Percentiles rank a stretch among this genome's conserved stretches.
phyloP scores from a whole-genome alignment of 1,284 basidiomycete genomes.

The Boletellus deceptivus region DNA sequence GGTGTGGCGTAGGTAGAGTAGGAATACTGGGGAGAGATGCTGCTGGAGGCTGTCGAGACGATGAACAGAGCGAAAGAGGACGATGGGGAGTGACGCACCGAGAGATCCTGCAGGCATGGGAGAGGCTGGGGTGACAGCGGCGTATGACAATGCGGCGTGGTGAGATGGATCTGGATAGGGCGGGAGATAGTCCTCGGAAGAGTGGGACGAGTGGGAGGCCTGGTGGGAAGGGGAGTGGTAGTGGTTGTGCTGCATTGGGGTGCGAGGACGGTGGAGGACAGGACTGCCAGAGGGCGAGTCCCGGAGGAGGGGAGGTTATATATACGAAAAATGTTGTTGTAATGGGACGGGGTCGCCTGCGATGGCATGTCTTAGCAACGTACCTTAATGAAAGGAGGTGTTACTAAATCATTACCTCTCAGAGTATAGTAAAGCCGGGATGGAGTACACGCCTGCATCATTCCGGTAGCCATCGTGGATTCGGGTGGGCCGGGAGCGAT shows the following conservation, averaged over 20 bases:
- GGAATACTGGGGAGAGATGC: constrained; percentile 15
- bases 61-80: constrained; percentile 10
- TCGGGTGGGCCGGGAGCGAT: constrained; percentile 32
- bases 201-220: constrained; percentile 19
- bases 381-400: constrained; percentile 37
- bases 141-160: constrained; percentile 25
- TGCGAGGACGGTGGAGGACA: constrained; percentile 5
- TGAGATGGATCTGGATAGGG: constrained; percentile 29
- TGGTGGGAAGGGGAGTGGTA: constrained; percentile 25
- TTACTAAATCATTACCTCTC: constrained; percentile 39
- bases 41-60: constrained; percentile 22
- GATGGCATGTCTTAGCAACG: constrained; percentile 37
- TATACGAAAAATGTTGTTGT: constrained; percentile 31
- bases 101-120: constrained; percentile 23
- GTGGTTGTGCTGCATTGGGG: constrained; percentile 29
- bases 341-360: constrained; percentile 37
- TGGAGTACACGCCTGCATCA: constrained; percentile 32
- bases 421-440: constrained; percentile 32
- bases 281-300: constrained; percentile 9
- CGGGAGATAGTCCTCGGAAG: constrained; percentile 19
- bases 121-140: constrained; percentile 23
- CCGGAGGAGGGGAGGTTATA: constrained; percentile 26
- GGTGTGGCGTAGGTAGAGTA: constrained; percentile 26
- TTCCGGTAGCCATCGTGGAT: constrained; percentile 36
- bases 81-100: constrained; percentile 20